phyloP scores from a whole-genome alignment of 352 stramenopile species.

The Elongisporangium prolatum region DNA sequence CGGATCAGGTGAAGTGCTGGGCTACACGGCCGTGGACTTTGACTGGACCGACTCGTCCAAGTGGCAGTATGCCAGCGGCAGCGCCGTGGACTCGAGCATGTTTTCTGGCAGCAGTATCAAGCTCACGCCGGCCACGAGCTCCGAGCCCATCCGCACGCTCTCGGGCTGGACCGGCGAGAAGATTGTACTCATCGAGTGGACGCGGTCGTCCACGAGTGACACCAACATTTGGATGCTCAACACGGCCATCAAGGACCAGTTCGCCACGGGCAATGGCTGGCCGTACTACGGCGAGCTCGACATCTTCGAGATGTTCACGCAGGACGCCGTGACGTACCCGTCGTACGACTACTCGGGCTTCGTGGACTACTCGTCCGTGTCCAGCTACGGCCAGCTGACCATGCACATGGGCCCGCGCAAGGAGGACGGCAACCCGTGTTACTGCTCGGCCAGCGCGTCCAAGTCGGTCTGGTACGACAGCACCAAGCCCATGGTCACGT shows the following conservation, averaged over 20 bases:
- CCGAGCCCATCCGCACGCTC: constrained; percentile 54
- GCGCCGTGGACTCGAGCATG: constrained; percentile 29
- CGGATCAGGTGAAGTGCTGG: constrained; percentile 22
- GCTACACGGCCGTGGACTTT: constrained; percentile 55
- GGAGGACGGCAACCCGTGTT: constrained; percentile 41
- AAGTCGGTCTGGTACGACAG: constrained; percentile 58
- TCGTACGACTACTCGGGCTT: constrained; percentile 52
- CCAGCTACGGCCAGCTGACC: constrained; percentile 65
- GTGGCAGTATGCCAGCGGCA: constrained; percentile 55
- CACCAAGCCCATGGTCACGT: constrained; percentile 53
- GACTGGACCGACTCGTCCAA: constrained; percentile 58
- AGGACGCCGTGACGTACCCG: constrained; percentile 33
- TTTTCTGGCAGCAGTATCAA: constrained; percentile 47
- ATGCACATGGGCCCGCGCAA: constrained; percentile 61
- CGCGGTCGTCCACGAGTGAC: constrained; percentile 50
- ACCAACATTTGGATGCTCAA: constrained; percentile 87
- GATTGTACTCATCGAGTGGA: constrained; percentile 70
- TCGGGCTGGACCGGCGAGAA: constrained; percentile 66
- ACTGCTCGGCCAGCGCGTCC: constrained; percentile 37
- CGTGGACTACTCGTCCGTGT: constrained; percentile 23
- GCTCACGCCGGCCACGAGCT: constrained; percentile 43
- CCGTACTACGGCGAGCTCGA: constrained; percentile 75
- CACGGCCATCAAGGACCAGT: constrained; percentile 65
- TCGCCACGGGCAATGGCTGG: constrained; percentile 51
- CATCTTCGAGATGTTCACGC: constrained; percentile 84